These are phyloP conservation scores for Euphrasia confusa DNA, from an alignment of 257 asterid genomes.

Conservation along the genomic window DNA sequence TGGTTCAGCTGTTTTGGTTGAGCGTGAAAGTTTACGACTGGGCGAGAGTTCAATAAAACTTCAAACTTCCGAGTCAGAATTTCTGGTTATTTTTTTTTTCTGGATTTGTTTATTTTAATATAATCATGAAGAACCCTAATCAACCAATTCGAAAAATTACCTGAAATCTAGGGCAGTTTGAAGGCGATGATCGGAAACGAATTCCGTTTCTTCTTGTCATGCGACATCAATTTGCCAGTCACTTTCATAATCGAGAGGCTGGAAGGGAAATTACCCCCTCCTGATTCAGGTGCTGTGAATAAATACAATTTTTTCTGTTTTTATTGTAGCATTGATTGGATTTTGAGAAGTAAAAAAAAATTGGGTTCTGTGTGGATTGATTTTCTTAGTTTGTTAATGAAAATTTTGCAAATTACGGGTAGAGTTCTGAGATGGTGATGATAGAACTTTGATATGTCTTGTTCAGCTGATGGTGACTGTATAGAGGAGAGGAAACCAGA, in stretches of 20 bases:
- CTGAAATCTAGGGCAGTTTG: constrained; percentile 16
- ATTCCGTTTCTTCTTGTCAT: constrained; percentile 83
- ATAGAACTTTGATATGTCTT: constrained; percentile 19
- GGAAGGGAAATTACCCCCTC: constrained; percentile 66
- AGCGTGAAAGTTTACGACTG: too few species aligned
- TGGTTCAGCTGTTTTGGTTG: too few species aligned
- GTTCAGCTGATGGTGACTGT: constrained; percentile 53
- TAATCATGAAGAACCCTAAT: background rate
- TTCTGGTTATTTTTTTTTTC: too few species aligned
- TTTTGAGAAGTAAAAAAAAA: background rate
- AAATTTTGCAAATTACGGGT: constrained; percentile 11
- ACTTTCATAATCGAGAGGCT: constrained; percentile 85
- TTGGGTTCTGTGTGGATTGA: background rate
- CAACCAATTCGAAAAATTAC: background rate
- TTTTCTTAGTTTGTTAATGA: constrained; percentile 9
- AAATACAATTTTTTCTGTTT: background rate
- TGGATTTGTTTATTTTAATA: too few species aligned
- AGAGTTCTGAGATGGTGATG: constrained; percentile 13
- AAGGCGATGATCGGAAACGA: constrained; percentile 70
- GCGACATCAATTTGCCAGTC: constrained; percentile 91
- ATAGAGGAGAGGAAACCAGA: constrained; percentile 76
- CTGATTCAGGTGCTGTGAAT: constrained; percentile 50
- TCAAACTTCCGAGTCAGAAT: too few species aligned
- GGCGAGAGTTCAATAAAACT: too few species aligned
- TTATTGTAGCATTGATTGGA: constrained; percentile 1